Evolutionary conservation across 371 early-diverging fungal species (phyloP), one percentile per base, ranked within the genome.

Genomic region (Mucor irregularis): DNA sequence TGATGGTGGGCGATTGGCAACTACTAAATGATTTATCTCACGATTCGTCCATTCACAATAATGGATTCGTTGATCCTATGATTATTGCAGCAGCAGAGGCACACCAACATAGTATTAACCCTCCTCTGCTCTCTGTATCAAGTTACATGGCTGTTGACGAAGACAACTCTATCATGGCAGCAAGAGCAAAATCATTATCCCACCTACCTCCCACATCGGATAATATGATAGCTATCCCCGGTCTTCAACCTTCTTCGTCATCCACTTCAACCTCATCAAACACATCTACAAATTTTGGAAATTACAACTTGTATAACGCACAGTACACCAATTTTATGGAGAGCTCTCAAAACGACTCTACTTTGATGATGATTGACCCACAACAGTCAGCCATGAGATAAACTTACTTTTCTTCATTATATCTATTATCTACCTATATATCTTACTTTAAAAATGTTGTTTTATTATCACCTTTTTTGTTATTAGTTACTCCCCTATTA

Each of bases 31-130:
- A 53, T 46, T 39, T 59, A 39, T 47, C 38, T 28, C 48, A 48
- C 6, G 26, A 37, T 24, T 42, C 53, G 14, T 21, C 55, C 26
- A 39, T 28, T 21, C 11, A 34, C 16, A 25, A 33, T 38, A 64
- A 53, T 50, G 60, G 49, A 5, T 60, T 65, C 43, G 61, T 65
- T 2, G 65, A 65, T n/a, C 65, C 65, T 13, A 65, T 65, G 65
- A 56, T 65, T 4, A 60, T 65, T 35, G 65, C 65, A 25, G 61
- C 65, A 37, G 65, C 65, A n/a, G 53, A 53, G 21, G 53, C 52
- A 1, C 46, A 52, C 13, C 52, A 62, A 13, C 51, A 50, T 30
- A 35, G 46, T 38, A 58, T 49, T 4, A 39, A 38, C 5, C 58
- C 58, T 31, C 51, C 51, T 22, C 16, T 58, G 19, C 29, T 52